Base-by-base conservation (phyloP, 208 protist species). In the Vickermania ingenoplastis region DNA sequence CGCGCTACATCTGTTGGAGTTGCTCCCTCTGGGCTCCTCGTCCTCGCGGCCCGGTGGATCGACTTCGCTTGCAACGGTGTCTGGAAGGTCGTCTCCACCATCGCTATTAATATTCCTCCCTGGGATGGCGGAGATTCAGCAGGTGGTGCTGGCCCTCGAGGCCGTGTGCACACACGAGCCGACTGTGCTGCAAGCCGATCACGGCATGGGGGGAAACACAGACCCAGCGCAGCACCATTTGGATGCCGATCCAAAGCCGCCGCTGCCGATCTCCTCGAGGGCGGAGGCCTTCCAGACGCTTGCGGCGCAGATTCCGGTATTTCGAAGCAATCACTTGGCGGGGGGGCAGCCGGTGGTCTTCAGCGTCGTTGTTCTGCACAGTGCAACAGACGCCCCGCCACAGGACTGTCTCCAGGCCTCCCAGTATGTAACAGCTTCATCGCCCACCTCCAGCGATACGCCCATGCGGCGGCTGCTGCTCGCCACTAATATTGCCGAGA, bases 401-500 rank as follows among this genome's bases (percentile, higher is more conserved):
- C n/a, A n/a, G n/a, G n/a, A n/a, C n/a, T n/a, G n/a, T n/a, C 17
- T 45, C 7, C 7, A 45, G 11, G 11, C 36, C 36, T 17, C 7
- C 11, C 36, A 45, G 36, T 45, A 7, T 7, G 7, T 17, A 7
- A n/a, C 36, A 17, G 7, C 36, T 7, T 7, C 36, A 7, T 17
- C 7, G 11, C 36, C 36, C 11, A 45, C 36, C 11, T 7, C 36
- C 7, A 45, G 36, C 17, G 17, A 7, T 7, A 45, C 11, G 7
- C 65, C 65, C 28, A 65, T 59, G 17, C 57, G 81, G 53, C 80
- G 81, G 1, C 65, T 92, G 24, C 69, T 90, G 31, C 64, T 92
- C 23, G 61, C 86, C n/a, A 92, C 86, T 1, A 75, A 61, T 51
- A 71, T 92, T 31, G 81, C 86, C 3, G 81, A 92, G 54, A 92